phyloP scores from a whole-genome alignment of 768 basidiomycete genomes.

The Multifurca ochricompacta region DNA sequence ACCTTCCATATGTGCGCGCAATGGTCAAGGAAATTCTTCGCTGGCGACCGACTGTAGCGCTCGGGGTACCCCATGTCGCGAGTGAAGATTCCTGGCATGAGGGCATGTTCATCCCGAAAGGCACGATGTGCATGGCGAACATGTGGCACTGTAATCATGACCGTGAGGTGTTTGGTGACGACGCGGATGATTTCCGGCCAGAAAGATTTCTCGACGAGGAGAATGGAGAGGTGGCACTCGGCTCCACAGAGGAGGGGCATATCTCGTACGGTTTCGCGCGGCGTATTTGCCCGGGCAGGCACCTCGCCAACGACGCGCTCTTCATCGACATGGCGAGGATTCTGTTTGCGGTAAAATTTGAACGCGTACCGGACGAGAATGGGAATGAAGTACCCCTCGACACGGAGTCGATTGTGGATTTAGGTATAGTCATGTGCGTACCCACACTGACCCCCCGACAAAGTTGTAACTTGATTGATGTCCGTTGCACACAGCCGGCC shows the following conservation, averaged over 20 bases:
- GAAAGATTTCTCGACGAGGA: constrained; percentile 16
- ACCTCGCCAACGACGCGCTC: constrained; percentile 16
- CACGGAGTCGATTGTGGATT: not conserved
- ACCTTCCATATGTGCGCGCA: constrained; percentile 15
- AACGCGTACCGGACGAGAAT: not conserved
- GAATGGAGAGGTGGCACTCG: not conserved
- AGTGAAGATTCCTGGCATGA: constrained; percentile 23
- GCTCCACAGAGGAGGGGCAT: constrained; percentile 5
- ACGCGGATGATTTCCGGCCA: constrained; percentile 19
- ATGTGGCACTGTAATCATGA: constrained; percentile 6
- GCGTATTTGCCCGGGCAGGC: constrained; percentile 18
- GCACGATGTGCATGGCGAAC: constrained; percentile 28
- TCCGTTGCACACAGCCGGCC: too few species aligned
- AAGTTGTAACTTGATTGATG: too few species aligned
- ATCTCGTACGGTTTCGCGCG: constrained; percentile 2
- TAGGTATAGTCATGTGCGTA: not conserved
- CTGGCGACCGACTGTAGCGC: not conserved
- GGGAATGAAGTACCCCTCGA: constrained; percentile 10
- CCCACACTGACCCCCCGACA: too few species aligned
- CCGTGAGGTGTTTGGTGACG: constrained; percentile 8
- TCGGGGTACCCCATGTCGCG: not conserved
- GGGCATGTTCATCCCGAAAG: constrained; percentile 28
- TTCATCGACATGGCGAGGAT: constrained; percentile 15
- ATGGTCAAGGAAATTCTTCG: constrained; percentile 2
- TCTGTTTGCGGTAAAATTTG: constrained; percentile 19